phyloP scores from a whole-genome alignment of 192 early-diverging fungal genomes.

The Backusella westeae region DNA sequence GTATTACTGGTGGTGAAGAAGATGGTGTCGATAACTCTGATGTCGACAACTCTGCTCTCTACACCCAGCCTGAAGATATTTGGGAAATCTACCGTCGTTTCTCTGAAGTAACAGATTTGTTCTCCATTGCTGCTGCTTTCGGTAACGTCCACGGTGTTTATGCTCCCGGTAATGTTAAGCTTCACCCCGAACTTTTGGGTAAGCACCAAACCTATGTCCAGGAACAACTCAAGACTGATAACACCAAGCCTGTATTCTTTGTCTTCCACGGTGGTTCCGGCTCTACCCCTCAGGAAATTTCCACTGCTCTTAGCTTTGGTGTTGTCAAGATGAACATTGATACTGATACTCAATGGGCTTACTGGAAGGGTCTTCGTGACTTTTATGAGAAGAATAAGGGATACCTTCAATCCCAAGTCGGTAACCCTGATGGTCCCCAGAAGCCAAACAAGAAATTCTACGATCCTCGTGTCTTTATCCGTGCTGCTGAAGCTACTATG shows the following conservation, averaged over 20 bases:
- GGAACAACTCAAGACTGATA: conserved; percentile 55
- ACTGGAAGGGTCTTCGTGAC: conserved; percentile 83
- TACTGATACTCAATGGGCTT: conserved; percentile 98
- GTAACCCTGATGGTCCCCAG: conserved; percentile 90
- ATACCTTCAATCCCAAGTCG: conserved; percentile 90
- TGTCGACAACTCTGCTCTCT: conserved; percentile 87
- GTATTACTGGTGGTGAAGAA: conserved; percentile 98
- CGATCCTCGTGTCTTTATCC: conserved; percentile 93
- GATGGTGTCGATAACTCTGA: conserved; percentile 96
- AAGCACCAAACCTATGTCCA: conserved; percentile 86
- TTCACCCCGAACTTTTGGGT: conserved; percentile 88
- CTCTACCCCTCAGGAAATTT: conserved; percentile 49
- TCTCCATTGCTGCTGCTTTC: conserved; percentile 85
- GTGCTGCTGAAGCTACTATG: conserved; percentile 88
- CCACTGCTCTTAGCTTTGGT: conserved; percentile 40
- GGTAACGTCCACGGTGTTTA: conserved; percentile 72
- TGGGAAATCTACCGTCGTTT: conserved; percentile 92
- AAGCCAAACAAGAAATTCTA: conserved; percentile 99
- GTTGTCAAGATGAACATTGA: conserved; percentile 99
- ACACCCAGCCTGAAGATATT: conserved; percentile 96
- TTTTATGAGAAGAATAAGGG: conserved; percentile 88
- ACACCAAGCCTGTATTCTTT: conserved; percentile 85
- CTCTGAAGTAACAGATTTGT: conserved; percentile 79
- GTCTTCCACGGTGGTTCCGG: conserved; percentile 88
- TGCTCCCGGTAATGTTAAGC: conserved; percentile 93